phyloP scores from a whole-genome alignment of 1,284 basidiomycete genomes.

The Sporisorium iseilematis-ciliati region DNA sequence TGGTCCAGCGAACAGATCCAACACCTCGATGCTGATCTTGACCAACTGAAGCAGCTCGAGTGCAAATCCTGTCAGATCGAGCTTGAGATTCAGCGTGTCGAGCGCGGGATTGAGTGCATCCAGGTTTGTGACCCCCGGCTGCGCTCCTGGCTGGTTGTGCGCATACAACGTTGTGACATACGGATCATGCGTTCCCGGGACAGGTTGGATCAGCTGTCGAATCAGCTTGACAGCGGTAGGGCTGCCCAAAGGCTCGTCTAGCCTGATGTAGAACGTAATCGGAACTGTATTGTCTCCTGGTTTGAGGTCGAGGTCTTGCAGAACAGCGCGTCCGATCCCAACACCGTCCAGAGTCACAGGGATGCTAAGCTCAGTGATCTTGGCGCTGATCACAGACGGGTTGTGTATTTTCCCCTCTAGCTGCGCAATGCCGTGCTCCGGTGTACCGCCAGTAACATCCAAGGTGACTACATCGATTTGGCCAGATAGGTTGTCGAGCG shows the following conservation, averaged over 20 bases:
- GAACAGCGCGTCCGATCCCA: conserved; percentile 70
- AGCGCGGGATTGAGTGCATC: conserved; percentile 13
- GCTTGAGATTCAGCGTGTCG: conserved; percentile 71
- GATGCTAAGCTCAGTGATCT: conserved; percentile 75
- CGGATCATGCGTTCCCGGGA: conserved; percentile 7
- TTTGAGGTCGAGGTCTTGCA: conserved; percentile 72
- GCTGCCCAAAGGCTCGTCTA: conserved; percentile 76
- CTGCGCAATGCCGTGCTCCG: conserved; percentile 14
- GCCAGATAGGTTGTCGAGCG: conserved; percentile 65
- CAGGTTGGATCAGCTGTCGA: conserved; percentile 54
- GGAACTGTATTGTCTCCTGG: conserved; percentile 75
- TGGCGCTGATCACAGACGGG: conserved; percentile 73
- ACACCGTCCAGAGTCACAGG: conserved; percentile 75
- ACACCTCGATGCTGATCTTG: conserved; percentile 34
- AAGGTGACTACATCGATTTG: conserved; percentile 71
- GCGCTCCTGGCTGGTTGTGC: conserved; percentile 75
- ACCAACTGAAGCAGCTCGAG: conserved; percentile 29
- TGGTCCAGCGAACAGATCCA: conserved; percentile 21
- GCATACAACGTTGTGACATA: conserved; percentile 72
- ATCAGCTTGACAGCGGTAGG: conserved; percentile 73
- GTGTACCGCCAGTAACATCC: conserved; percentile 37
- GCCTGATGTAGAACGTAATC: conserved; percentile 78
- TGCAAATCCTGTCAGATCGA: conserved; percentile 73
- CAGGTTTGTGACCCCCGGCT: conserved; percentile 72
- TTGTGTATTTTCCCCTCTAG: conserved; percentile 25